Evolutionary conservation across 768 basidiomycete genomes (phyloP).

Genomic region (Pleurotus platypus): DNA sequence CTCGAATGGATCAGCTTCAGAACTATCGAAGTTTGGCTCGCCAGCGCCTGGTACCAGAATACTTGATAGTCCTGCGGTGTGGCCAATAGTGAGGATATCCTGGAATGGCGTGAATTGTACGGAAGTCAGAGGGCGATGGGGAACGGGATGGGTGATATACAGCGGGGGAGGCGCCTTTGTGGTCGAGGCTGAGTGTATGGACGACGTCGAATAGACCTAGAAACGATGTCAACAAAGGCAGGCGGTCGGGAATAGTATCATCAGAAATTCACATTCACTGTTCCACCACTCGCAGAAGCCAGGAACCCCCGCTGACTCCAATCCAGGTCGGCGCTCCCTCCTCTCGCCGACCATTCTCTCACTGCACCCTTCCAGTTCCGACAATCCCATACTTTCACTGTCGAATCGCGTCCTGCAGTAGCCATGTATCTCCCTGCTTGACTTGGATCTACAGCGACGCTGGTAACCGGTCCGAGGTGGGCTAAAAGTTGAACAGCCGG

Average conservation of each 20-base stretch:
- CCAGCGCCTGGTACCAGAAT: constrained; percentile 90
- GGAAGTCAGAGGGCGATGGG: constrained; percentile 71
- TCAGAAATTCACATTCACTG: constrained; percentile 64
- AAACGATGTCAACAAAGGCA: constrained; percentile 4
- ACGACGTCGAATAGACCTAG: constrained; percentile 71
- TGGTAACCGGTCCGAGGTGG: constrained; percentile 82
- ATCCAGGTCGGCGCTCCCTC: constrained; percentile 64
- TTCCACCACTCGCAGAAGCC: constrained; percentile 78
- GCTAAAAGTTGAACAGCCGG: constrained; percentile 91
- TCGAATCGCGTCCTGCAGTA: constrained; percentile 83
- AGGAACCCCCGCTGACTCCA: constrained; percentile 88
- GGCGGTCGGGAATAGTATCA: neutral
- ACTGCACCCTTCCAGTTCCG: constrained; percentile 92
- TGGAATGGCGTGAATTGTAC: constrained; percentile 88
- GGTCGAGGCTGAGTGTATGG: constrained; percentile 55
- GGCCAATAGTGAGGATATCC: constrained; percentile 80
- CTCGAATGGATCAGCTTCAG: constrained; percentile 95
- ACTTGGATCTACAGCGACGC: constrained; percentile 81
- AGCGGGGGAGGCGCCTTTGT: constrained; percentile 63
- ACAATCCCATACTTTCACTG: constrained; percentile 95
- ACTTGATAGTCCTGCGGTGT: constrained; percentile 73
- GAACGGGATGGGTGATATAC: constrained; percentile 85
- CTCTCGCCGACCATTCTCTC: constrained; percentile 69
- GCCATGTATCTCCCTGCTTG: constrained; percentile 88
- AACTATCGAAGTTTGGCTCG: constrained; percentile 91